Evolutionary conservation across 345 rosid genomes (phyloP), one percentile per base, ranked within the genome.

Genomic region (Pistacia vera): DNA sequence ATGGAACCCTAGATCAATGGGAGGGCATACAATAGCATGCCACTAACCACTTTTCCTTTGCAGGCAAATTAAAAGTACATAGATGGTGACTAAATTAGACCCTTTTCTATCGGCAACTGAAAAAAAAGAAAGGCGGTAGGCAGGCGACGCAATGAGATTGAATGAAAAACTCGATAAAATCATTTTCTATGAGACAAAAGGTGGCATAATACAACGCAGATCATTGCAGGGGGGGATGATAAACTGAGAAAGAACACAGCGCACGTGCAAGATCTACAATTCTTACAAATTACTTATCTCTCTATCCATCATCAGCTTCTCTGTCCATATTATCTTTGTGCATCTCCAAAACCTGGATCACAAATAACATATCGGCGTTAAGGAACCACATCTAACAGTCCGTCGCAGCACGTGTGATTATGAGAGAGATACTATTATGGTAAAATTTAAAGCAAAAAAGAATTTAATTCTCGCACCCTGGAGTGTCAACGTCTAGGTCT

Each of bases 401-500:
- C 14, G 20, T 54, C 0, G 25, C 46, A 49, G 49, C 10, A 44
- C 10, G 10, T 3, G 49, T n/a, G 49, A 38, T 12, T 33, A 54
- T 16, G 16, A 16, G n/a, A 33, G 28, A 35, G 57, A 13, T 49
- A 1, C 41, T 16, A 10, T 58, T 46, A 28, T 41, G 3, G n/a
- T 6, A n/a, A 22, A 12, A 41, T 5, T 1, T 1, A 44, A 13
- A 56, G 18, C 1, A 7, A 30, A 14, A 1, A 16, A 46, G 55
- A 44, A 0, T 18, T 13, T 44, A 5, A 14, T 41, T 14, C 16
- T 10, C 80, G 12, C 81, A 83, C 85, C 88, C 66, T 60, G 71
- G 62, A 63, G 69, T 70, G 84, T 93, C 92, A 93, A 76, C 97
- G 98, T 83, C 98, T 89, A 70, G 89, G 81, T 85, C 93, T 96